A percentile compares a stretch with the other conserved stretches of the same genome.
Conservation (phyloP, 768 basidiomycete genomes). For the Mycena haematopus region DNA sequence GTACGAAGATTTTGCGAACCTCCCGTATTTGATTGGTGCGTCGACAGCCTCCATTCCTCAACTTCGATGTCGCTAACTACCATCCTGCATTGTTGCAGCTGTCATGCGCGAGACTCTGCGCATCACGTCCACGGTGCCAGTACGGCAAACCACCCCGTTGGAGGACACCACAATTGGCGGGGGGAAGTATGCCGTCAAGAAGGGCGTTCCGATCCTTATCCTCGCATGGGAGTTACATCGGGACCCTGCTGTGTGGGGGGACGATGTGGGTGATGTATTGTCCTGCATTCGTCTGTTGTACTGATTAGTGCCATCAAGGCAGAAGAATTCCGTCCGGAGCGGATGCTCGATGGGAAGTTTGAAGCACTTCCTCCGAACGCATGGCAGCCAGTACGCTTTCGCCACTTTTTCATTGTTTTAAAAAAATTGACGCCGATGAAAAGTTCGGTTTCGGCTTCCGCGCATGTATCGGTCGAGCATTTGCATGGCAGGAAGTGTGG, state of each 20-base stretch:
- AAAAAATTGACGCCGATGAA: too few species aligned
- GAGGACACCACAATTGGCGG: slow-evolving; percentile 44
- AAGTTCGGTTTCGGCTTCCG: slow-evolving; percentile 34
- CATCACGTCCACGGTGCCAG: slow-evolving; percentile 45
- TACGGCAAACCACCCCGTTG: slow-evolving; percentile 39
- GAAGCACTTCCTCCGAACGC: slow-evolving; percentile 53
- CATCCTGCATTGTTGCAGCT: slow-evolving; percentile 39
- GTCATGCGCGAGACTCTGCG: slow-evolving; percentile 48
- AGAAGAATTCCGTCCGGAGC: slow-evolving; percentile 50
- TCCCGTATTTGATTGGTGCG: slow-evolving; percentile 49
- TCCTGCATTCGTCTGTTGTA: too few species aligned
- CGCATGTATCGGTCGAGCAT: slow-evolving; percentile 46
- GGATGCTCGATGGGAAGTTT: slow-evolving; percentile 56
- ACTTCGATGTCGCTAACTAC: slow-evolving; percentile 27
- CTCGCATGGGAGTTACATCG: slow-evolving; percentile 40
- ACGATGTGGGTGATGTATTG: slow-evolving; percentile 54
- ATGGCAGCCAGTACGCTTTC: slow-evolving; percentile 47
- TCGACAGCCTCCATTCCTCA: neutral
- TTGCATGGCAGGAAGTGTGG: slow-evolving; percentile 56
- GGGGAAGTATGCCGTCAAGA: slow-evolving; percentile 48
- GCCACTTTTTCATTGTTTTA: neutral
- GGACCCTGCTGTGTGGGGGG: slow-evolving; percentile 54
- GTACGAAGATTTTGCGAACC: slow-evolving; percentile 46
- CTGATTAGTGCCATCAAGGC: too few species aligned
- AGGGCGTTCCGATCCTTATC: slow-evolving; percentile 37